Evolutionary conservation across 73 alveolate genomes (phyloP), one percentile per base, ranked within the genome.

Genomic region (Paramecium primaurelia): DNA sequence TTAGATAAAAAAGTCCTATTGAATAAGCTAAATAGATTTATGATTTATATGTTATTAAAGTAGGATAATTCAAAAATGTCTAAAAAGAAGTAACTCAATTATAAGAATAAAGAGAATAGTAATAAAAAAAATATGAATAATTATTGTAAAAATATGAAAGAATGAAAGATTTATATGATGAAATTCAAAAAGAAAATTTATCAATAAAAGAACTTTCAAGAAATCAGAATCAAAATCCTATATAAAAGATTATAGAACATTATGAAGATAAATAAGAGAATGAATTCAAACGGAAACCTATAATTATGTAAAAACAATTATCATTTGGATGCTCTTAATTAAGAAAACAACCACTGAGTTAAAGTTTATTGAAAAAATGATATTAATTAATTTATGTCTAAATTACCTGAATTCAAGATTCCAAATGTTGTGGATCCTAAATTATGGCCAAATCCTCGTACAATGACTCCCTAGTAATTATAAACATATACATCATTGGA

Each of bases 381-480:
- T 54, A 54, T 54, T 54, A 54, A 54, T 54, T 54, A 1, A 54
- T 54, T 54, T 64, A 64, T 64, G 84, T 64, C 84, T 28, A 28
- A 64, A 64, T 34, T 32, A 32, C 84, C 84, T 64, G 84, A 64
- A 28, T 64, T 64, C 84, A 64, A 64, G 51, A 64, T 64, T 34
- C 84, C 91, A 12, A 80, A 80, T 44, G 58, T 44, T 28, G 91
- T 80, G 30, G 71, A 42, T 49, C 91, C 91, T n/a, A 80, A 80
- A 26, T 49, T 80, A 7, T 80, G 91, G 91, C 49, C 71, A 20
- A 80, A 80, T 45, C 91, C 91, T 18, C 47, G 91, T 4, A 80
- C 71, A 11, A 25, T 80, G 10, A 80, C 71, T 26, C 91, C 73
- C 0, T 8, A 40, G 30, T 25, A 80, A 47, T 49, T 80, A 34